Evolutionary conservation across 1,284 basidiomycete genomes (phyloP).

Genomic region (Phellopilus nigrolimitatus): DNA sequence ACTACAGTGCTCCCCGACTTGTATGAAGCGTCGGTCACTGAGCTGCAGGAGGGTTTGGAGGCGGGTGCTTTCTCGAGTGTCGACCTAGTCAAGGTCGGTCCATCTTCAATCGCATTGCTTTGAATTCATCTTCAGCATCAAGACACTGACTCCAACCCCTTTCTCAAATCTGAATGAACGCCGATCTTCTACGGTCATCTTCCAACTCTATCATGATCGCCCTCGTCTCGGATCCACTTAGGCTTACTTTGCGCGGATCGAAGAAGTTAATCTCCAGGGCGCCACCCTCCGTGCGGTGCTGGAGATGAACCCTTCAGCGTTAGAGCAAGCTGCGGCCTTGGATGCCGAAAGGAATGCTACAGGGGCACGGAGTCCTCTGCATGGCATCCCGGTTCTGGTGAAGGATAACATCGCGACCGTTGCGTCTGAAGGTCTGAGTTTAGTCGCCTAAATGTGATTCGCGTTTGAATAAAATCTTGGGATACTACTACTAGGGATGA

Average conservation of each 20-base stretch:
- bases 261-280: conserved; percentile 65
- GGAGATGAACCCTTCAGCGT: conserved; percentile 56
- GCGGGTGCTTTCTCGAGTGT: conserved; percentile 54
- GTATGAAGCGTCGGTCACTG: conserved; percentile 56
- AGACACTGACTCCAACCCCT: no score
- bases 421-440: conserved; percentile 42
- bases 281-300: conserved; percentile 57
- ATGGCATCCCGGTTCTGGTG: conserved; percentile 66
- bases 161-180: no score
- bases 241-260: conserved; percentile 67
- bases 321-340: conserved; percentile 46
- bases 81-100: conserved; percentile 56
- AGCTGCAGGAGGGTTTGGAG: conserved; percentile 51
- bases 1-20: conserved; percentile 43
- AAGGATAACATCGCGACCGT: conserved; percentile 58
- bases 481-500: conserved; percentile 28
- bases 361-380: conserved; percentile 50
- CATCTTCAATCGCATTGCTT: no score
- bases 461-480: background rate
- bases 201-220: background rate
- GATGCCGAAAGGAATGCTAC: conserved; percentile 47
- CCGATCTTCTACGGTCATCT: no score
- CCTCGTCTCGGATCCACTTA: conserved; percentile 24
- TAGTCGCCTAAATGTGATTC: background rate
- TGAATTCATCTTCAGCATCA: no score